A percentile compares a stretch with the other conserved stretches of the same genome.
These are phyloP conservation scores for Bryoerythrophyllum caledonicum DNA, from an alignment of 225 moss, liverwort and hornwort species.

Conservation along the genomic window DNA sequence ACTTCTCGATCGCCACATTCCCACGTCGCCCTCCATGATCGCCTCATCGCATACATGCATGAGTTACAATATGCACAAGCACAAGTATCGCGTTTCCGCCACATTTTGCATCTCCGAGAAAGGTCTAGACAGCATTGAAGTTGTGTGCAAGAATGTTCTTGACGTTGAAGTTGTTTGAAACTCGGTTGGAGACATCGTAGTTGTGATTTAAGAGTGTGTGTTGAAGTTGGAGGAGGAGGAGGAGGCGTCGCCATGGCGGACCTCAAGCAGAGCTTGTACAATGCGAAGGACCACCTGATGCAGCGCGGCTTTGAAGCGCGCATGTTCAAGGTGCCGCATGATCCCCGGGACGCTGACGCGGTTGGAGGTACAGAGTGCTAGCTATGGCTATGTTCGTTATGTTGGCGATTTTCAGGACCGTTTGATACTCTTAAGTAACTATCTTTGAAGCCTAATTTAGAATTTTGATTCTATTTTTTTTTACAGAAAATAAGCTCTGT, in stretches of 20 bases:
- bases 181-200: too few species aligned
- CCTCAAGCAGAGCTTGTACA: slow-evolving; percentile 35
- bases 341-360: slow-evolving; percentile 20
- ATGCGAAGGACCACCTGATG: slow-evolving; percentile 40
- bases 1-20: too few species aligned
- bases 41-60: neutral
- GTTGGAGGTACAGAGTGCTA: slow-evolving; percentile 13
- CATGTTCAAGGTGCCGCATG: slow-evolving; percentile 8
- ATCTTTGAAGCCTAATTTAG: too few species aligned
- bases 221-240: neutral
- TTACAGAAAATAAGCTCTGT: too few species aligned
- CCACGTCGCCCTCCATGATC: neutral
- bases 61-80: neutral
- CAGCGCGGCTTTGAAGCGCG: slow-evolving; percentile 25
- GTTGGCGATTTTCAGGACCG: too few species aligned
- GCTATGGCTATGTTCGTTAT: too few species aligned
- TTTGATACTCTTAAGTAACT: too few species aligned
- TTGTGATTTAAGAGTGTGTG: neutral
- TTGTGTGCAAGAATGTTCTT: too few species aligned
- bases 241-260: slow-evolving; percentile 31
- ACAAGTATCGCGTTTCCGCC: too few species aligned
- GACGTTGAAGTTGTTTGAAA: too few species aligned
- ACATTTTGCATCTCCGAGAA: too few species aligned
- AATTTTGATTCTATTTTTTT: too few species aligned
- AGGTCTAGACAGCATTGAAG: neutral